Evolutionary conservation across 805 yeast species (phyloP).

Genomic region (Candida sphagnicola): DNA sequence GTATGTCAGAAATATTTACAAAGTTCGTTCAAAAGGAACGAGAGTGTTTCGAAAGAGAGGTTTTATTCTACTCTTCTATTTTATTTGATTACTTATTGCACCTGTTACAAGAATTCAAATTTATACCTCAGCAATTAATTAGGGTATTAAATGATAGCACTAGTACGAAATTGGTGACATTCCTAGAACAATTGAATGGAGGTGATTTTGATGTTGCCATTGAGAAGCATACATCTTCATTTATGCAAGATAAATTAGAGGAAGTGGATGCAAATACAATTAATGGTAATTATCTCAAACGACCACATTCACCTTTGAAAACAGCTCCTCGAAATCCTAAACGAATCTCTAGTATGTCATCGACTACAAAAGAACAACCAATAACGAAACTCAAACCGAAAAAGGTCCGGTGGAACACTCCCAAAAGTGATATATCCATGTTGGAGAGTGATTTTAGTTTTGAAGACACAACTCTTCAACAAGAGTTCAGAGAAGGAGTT

Average conservation of each 20-base stretch:
- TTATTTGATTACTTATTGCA: slow-evolving; percentile 47
- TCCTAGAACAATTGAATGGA: slow-evolving; percentile 20
- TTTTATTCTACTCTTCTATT: slow-evolving; percentile 52
- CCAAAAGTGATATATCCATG: slow-evolving; percentile 14
- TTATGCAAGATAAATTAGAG: slow-evolving; percentile 20
- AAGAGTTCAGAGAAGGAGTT: slow-evolving; percentile 15
- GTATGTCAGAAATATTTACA: slow-evolving; percentile 41
- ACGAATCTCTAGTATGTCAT: slow-evolving; percentile 6
- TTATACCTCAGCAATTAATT: slow-evolving; percentile 5
- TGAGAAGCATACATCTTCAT: slow-evolving; percentile 25
- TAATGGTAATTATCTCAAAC: background rate
- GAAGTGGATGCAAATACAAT: slow-evolving; percentile 8
- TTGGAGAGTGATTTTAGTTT: slow-evolving; percentile 29
- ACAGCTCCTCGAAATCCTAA: slow-evolving; percentile 14
- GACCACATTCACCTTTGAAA: slow-evolving; percentile 19
- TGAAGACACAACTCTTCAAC: slow-evolving; percentile 20
- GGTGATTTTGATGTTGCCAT: slow-evolving; percentile 34
- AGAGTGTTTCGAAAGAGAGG: slow-evolving; percentile 48
- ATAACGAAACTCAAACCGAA: slow-evolving; percentile 15
- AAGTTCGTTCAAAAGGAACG: slow-evolving; percentile 38
- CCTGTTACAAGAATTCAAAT: slow-evolving; percentile 14
- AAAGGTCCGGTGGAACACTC: slow-evolving; percentile 47
- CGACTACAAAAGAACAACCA: slow-evolving; percentile 10
- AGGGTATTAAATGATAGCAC: background rate
- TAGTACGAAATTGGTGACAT: slow-evolving; percentile 5